These are phyloP conservation scores for Vitis cinerea DNA, from an alignment of 164 flowering plant genomes.

Conservation along the genomic window DNA sequence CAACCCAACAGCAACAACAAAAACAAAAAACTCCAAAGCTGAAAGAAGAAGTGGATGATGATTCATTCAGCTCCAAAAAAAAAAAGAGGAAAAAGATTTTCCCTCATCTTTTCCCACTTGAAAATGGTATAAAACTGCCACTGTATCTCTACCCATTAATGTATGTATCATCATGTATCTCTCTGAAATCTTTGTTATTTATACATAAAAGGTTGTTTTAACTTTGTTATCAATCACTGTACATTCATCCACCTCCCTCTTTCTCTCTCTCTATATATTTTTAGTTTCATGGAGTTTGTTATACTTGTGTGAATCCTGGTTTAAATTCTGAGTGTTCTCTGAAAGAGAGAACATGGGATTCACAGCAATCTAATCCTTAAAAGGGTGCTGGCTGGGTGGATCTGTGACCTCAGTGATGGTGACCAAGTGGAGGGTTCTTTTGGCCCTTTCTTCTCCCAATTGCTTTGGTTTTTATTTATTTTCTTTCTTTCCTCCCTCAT, in stretches of 20 bases:
- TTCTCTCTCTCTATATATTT: conserved; percentile 14
- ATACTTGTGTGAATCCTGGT: conserved; percentile 3
- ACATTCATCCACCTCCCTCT: neutral
- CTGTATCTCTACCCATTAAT: conserved; percentile 31
- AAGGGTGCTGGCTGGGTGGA: conserved; percentile 10
- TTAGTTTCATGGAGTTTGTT: conserved; percentile 11
- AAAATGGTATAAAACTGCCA: conserved; percentile 14
- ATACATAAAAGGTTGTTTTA: conserved; percentile 36
- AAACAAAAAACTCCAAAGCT: too few species aligned
- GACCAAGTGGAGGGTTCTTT: conserved; percentile 32
- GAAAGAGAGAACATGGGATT: conserved; percentile 9
- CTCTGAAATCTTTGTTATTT: conserved; percentile 27
- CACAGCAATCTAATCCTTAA: conserved; percentile 5
- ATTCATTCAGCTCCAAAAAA: conserved; percentile 5
- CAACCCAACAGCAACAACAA: too few species aligned
- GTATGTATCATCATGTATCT: conserved; percentile 39
- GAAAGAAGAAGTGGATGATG: conserved; percentile 8
- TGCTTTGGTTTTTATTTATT: conserved; percentile 8
- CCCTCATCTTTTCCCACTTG: conserved; percentile 20
- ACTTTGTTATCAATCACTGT: conserved; percentile 14
- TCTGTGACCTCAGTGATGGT: conserved; percentile 34
- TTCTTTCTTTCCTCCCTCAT: neutral
- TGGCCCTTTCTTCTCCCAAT: conserved; percentile 16
- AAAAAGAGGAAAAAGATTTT: conserved; percentile 14
- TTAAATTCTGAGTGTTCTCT: neutral